Evolutionary conservation across 805 yeast genomes (phyloP).

Genomic region (Pichia paraexigua): DNA sequence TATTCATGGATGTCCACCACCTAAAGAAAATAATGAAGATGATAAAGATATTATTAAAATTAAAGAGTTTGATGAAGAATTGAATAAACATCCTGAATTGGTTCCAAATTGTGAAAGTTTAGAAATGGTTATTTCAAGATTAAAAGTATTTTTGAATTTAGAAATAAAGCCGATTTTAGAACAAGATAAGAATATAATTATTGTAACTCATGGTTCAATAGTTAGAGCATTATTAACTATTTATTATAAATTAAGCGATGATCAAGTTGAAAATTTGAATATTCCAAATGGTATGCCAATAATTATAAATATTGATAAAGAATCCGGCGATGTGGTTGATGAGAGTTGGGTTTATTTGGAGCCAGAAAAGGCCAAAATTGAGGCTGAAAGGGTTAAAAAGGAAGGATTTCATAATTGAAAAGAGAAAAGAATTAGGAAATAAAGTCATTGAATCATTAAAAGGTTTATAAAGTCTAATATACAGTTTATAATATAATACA

Average conservation of each 20-base stretch:
- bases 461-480: not conserved
- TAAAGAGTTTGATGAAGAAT: conserved; percentile 26
- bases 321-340: conserved; percentile 23
- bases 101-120: conserved; percentile 71
- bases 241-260: conserved; percentile 56
- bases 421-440: too few relatives aligned
- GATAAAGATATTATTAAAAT: conserved; percentile 22
- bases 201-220: conserved; percentile 79
- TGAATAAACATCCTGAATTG: conserved; percentile 29
- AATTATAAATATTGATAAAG: conserved; percentile 44
- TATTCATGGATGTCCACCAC: conserved; percentile 64
- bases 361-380: conserved; percentile 70
- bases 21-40: conserved; percentile 32
- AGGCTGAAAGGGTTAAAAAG: conserved; percentile 71
- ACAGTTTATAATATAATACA: too few relatives aligned
- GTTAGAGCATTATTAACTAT: conserved; percentile 69
- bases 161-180: conserved; percentile 42
- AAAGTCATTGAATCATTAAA: not conserved
- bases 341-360: conserved; percentile 59
- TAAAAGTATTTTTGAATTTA: conserved; percentile 52
- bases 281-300: conserved; percentile 82
- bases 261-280: conserved; percentile 63
- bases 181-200: conserved; percentile 47
- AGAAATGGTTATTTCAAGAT: conserved; percentile 59
- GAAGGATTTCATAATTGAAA: conserved; percentile 44